Base-by-base conservation (phyloP, 139 green algal species). In the Tetratostichococcus sp. region DNA sequence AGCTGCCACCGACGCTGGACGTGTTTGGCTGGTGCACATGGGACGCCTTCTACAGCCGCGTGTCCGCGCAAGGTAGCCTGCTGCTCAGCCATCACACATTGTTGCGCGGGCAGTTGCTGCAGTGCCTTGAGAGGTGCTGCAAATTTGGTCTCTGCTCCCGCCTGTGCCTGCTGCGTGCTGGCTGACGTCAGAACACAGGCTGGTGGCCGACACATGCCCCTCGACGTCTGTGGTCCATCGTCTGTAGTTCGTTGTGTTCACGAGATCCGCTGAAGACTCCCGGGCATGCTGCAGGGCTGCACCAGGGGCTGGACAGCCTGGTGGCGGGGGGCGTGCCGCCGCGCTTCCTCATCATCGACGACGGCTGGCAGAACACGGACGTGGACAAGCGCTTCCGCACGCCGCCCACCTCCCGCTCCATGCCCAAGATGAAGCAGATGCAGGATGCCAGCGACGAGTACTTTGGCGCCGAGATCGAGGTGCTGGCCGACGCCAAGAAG, bases 21-120 rank as follows among this genome's bases (percentile, higher is more conserved):
- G 82, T 85, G 34, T 98, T 98, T 87, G 93, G 94, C 23, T 97
- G 89, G 76, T 86, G 81, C 67, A 88, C 95, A 17, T 98, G 95
- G 95, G 95, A 98, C 77, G 94, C 94, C 11, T 98, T 97, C 78
- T 98, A 98, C 84, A 89, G 76, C 50, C 83, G 79, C 26, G 93
- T 98, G 1, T 93, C 84, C 57, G 91, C 93, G 50, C 50, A 62
- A 62, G 76, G 71, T 34, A 14, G 8, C 39, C 39, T 22, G n/a
- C n/a, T n/a, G n/a, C n/a, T n/a, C n/a, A n/a, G n/a, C n/a, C n/a
- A n/a, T n/a, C n/a, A n/a, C n/a, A n/a, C n/a, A n/a, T n/a, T n/a
- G n/a, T n/a, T n/a, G n/a, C n/a, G n/a, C n/a, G n/a, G n/a, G n/a
- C n/a, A n/a, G n/a, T n/a, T n/a, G n/a, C n/a, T n/a, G n/a, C n/a